Conservation (phyloP, 2,329 filamentous ascomycete genomes). For the Trichoderma breve region DNA sequence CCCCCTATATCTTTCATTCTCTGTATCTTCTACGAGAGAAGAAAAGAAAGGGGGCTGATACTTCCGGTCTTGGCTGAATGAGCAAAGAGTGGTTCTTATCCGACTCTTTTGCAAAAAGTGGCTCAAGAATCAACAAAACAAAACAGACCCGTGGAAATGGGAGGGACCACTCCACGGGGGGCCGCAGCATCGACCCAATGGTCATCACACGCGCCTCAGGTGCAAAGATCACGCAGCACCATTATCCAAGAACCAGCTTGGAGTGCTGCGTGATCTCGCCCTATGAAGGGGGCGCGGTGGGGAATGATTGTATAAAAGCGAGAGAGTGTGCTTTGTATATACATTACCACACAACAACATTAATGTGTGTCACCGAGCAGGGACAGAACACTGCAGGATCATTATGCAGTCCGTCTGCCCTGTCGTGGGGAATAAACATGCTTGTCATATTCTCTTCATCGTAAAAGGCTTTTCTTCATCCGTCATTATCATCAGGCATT, state of each 20-base stretch:
- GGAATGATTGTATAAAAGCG: conserved; percentile 25
- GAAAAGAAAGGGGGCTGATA: conserved; percentile 14
- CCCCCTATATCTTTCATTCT: conserved; percentile 16
- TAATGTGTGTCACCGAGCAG: conserved; percentile 28
- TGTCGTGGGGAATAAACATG: conserved; percentile 37
- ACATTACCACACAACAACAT: conserved; percentile 29
- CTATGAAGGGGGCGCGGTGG: conserved; percentile 31
- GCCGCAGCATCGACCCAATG: conserved; percentile 55
- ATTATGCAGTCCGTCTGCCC: conserved; percentile 26
- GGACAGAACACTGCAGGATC: conserved; percentile 29
- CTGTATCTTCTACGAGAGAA: conserved; percentile 19
- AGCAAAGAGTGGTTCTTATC: background rate
- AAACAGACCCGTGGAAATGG: conserved; percentile 32
- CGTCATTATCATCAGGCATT: background rate
- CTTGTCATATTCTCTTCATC: conserved; percentile 30
- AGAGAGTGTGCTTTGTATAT: conserved; percentile 28
- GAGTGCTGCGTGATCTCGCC: conserved; percentile 28
- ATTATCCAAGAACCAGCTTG: conserved; percentile 46
- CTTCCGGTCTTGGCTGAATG: conserved; percentile 27
- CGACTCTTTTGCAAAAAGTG: background rate
- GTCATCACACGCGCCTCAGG: conserved; percentile 32
- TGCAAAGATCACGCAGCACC: conserved; percentile 23
- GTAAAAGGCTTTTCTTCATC: conserved; percentile 22
- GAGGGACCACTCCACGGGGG: conserved; percentile 38
- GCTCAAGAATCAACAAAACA: conserved; percentile 35